Evolutionary conservation across 495 filamentous ascomycete species (phyloP).

Genomic region (Trichoderma reesei): DNA sequence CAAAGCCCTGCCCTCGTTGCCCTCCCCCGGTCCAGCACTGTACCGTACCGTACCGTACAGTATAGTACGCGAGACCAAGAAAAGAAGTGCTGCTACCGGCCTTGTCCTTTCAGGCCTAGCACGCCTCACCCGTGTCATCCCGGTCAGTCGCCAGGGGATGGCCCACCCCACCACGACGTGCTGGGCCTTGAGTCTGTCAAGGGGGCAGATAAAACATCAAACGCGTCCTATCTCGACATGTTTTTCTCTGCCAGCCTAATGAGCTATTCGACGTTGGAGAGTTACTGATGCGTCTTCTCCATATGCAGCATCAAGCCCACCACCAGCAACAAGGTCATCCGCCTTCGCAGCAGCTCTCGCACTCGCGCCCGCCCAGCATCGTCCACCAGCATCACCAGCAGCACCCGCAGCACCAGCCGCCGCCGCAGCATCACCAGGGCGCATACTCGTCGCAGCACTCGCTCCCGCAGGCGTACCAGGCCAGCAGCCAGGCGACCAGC

Average conservation of each 20-base stretch:
- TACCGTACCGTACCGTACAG: too few species aligned
- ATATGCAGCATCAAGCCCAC: slow-evolving; percentile 52
- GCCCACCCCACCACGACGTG: slow-evolving; percentile 13
- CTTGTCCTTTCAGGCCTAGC: slow-evolving; percentile 11
- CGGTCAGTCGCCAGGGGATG: slow-evolving; percentile 13
- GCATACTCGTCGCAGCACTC: slow-evolving; percentile 51
- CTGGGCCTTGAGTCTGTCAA: slow-evolving; percentile 26
- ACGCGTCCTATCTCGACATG: slow-evolving; percentile 29
- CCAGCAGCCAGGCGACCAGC: slow-evolving; percentile 42
- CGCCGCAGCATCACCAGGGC: slow-evolving; percentile 41
- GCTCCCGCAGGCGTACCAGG: slow-evolving; percentile 27
- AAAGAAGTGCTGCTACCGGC: slow-evolving; percentile 8
- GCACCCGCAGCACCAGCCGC: slow-evolving; percentile 31
- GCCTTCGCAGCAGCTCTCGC: slow-evolving; percentile 47
- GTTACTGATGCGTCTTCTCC: slow-evolving; percentile 42
- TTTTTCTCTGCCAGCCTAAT: slow-evolving; percentile 16
- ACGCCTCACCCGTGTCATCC: slow-evolving; percentile 26
- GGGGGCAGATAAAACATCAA: slow-evolving; percentile 35
- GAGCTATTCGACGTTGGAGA: slow-evolving; percentile 5
- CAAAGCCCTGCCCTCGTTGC: slow-evolving; percentile 3
- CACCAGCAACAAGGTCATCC: slow-evolving; percentile 39
- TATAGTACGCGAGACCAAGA: slow-evolving; percentile 9
- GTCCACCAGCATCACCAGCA: slow-evolving; percentile 56
- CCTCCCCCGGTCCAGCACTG: too few species aligned
- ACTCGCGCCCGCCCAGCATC: slow-evolving; percentile 54